Evolutionary conservation across 2,329 filamentous ascomycete species (phyloP).

Genomic region (Seiridium cupressi): DNA sequence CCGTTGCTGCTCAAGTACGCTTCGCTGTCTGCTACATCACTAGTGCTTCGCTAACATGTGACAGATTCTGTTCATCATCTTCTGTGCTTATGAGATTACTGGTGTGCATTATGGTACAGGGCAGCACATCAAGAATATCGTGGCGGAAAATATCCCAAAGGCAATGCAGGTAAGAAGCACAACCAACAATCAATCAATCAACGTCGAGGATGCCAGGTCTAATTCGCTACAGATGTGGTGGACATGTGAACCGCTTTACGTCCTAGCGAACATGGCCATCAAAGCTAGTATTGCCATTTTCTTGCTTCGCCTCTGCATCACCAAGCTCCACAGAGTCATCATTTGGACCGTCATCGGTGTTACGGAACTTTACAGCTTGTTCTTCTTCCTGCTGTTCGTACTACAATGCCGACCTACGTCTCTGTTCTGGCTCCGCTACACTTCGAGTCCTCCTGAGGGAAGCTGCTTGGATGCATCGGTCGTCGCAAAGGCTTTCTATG

Average conservation of each 20-base stretch:
- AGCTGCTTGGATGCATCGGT: constrained; percentile 26
- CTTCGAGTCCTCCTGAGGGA: constrained; percentile 22
- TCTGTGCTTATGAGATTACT: constrained; percentile 23
- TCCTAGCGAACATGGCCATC: constrained; percentile 32
- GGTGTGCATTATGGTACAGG: constrained; percentile 27
- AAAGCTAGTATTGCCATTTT: constrained; percentile 39
- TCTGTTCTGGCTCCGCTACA: constrained; percentile 35
- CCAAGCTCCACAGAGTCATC: constrained; percentile 24
- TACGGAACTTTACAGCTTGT: constrained; percentile 30
- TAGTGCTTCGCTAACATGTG: neutral
- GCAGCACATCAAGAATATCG: constrained; percentile 17
- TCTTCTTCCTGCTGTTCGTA: constrained; percentile 37
- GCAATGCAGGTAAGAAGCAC: constrained; percentile 28
- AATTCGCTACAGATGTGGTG: constrained; percentile 29
- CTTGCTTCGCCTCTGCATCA: constrained; percentile 33
- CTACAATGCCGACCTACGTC: constrained; percentile 37
- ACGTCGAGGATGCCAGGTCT: neutral
- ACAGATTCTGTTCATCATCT: constrained; percentile 21
- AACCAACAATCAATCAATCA: neutral
- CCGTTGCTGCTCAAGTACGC: constrained; percentile 27
- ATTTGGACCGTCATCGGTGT: constrained; percentile 28
- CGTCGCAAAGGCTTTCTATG: constrained; percentile 30
- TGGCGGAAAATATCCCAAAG: constrained; percentile 14
- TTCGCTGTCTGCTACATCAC: neutral
- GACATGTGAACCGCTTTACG: constrained; percentile 40